Evolutionary conservation across 1,284 basidiomycete genomes (phyloP), one percentile per base, ranked within the genome.

Genomic region (Agaricales sp.): DNA sequence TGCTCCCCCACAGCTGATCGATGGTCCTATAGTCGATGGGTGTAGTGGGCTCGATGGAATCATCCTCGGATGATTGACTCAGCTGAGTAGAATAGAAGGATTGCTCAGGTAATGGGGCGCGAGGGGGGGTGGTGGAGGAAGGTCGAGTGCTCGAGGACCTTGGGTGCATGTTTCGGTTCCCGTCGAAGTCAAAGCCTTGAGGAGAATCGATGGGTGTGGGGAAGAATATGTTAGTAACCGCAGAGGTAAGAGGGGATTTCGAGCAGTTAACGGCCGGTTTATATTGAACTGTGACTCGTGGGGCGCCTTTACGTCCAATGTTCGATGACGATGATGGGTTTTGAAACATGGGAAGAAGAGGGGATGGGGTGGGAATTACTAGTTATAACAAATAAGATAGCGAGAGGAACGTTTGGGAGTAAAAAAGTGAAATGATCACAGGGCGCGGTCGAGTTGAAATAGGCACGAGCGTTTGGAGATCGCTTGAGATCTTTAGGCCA

Each of bases 1-100:
- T 70, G 48, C 72, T 68, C 51, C 67, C 73, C 81, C 81, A 84
- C n/a, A 84, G 60, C 26, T 74, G 64, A 55, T 82, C 73, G 50
- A 83, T 62, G 8, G 75, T 72, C 21, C 39, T 41, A 18, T 41
- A 41, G 18, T 67, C 60, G 45, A 61, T 60, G 45, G 75, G 71
- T 11, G 65, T 63, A 45, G 70, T 68, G 12, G 68, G 68, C 35
- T 63, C 67, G 16, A 58, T 54, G 25, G 62, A 63, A 38, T 68
- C 67, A 20, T 60, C 64, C 51, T 57, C 69, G 53, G 59, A 55
- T 46, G 61, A 64, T 53, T 62, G 61, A 50, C 55, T 65, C 50
- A 67, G 66, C 18, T 66, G 55, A n/a, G 56, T 57, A 44, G 51
- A 52, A n/a, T 51, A 43, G 13, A 52, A 41, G 16, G 39, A 26